Evolutionary conservation across 306 rosid species (phyloP), one percentile per base, ranked within the genome.

Genomic region (Alnus glutinosa): DNA sequence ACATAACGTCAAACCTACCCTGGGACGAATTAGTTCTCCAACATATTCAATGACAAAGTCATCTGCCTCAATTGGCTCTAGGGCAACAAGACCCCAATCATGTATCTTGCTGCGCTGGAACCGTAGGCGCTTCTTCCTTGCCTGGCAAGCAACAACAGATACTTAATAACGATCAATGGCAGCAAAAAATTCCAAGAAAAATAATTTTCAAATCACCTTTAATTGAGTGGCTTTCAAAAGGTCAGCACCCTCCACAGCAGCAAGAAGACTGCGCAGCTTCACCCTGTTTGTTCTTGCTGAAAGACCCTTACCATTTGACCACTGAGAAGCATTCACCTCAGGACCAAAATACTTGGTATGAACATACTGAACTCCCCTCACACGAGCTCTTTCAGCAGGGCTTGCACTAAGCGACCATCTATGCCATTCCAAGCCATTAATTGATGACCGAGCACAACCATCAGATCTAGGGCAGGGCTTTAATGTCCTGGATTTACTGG

Each of bases 221-320:
- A 93, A 81, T 61, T 95, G 99, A 83, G 99, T 90, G 75, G 92
- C 90, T 91, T 95, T 95, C 81, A 95, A 80, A 82, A 95, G 98
- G 78, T 95, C 99, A 15, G 97, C 99, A 82, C 99, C 97, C 59
- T 95, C 99, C 32, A 96, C 96, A 54, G 94, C 98, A 82, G 99
- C 99, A 54, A 90, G 90, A 90, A 95, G 99, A 83, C 79, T 95
- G 49, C 99, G 97, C 85, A 93, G 69, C 75, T 95, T 95, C 76
- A 89, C 98, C 80, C 99, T 90, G 80, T 95, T 95, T 73, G 99
- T 93, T 87, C 99, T 90, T 47, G 99, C 99, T 71, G 99, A 93
- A 76, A 92, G 92, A 75, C 91, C 96, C 90, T 95, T 95, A 72
- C 90, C 83, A 86, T 90, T 95, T 69, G 91, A 90, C 87, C 81